Conservation (phyloP, 805 yeast species). For the Ogataea siamensis region DNA sequence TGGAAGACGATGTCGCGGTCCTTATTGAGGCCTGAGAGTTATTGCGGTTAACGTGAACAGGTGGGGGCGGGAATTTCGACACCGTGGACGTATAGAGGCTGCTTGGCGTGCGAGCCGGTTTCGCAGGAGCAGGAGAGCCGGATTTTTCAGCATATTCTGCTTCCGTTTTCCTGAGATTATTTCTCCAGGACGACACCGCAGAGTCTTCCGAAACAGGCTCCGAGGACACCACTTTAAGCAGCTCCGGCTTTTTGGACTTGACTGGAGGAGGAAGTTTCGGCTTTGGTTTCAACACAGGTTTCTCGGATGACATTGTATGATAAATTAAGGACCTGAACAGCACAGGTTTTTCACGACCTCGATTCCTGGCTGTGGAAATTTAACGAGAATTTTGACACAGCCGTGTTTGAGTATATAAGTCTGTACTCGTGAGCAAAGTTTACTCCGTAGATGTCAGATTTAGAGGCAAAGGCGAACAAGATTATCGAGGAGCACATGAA, state of each 20-base stretch:
- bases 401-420: conserved; percentile 10
- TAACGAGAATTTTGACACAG: conserved; percentile 5
- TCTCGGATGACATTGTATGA: conserved; percentile 22
- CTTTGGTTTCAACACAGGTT: conserved; percentile 35
- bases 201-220: conserved; percentile 1
- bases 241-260: conserved; percentile 26
- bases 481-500: conserved; percentile 13
- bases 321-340: conserved; percentile 2
- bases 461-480: conserved; percentile 8
- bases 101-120: background rate
- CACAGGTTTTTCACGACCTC: conserved; percentile 5
- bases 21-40: conserved; percentile 5
- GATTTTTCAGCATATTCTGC: background rate
- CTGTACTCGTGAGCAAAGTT: background rate
- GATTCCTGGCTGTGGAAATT: conserved; percentile 8
- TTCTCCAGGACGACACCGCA: conserved; percentile 9
- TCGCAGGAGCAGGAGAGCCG: background rate
- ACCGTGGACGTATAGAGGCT: background rate
- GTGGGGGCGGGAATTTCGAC: conserved; percentile 22
- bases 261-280: conserved; percentile 33
- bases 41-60: conserved; percentile 16
- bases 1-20: conserved; percentile 11
- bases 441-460: background rate
- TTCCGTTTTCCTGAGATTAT: conserved; percentile 6
- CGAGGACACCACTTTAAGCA: conserved; percentile 3